Evolutionary conservation across 1,284 basidiomycete genomes (phyloP).

Genomic region (Tilletia setariae): DNA sequence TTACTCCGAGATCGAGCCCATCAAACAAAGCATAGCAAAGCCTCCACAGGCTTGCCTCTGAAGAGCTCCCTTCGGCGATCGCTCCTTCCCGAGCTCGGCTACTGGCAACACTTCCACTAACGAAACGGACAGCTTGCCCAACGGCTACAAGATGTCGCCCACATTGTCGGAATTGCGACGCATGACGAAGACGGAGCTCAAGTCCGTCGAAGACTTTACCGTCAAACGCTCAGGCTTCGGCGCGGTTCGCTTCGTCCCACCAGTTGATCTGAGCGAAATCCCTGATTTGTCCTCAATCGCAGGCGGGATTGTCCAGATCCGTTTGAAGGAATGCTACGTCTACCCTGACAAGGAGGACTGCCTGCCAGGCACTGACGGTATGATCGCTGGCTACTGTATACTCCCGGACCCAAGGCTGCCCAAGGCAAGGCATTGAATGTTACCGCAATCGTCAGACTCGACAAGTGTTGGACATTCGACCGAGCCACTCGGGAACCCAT

Average conservation of each 20-base stretch:
- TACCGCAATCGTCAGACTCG: no score
- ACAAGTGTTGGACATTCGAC: no score
- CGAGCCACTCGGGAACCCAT: constrained; percentile 87
- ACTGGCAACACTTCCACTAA: no score
- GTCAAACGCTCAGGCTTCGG: no score
- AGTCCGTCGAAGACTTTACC: no score
- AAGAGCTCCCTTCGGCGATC: constrained; percentile 63
- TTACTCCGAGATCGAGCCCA: constrained; percentile 67
- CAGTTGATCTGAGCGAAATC: no score
- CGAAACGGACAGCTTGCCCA: no score
- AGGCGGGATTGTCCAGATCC: no score
- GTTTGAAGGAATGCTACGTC: no score
- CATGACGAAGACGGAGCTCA: constrained; percentile 63
- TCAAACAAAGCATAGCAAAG: constrained; percentile 91
- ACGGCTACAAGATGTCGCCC: constrained; percentile 44
- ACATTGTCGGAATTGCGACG: constrained; percentile 59
- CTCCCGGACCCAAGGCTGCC: constrained; percentile 58
- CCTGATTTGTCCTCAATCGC: no score
- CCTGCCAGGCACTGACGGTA: constrained; percentile 68
- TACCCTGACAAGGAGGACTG: constrained; percentile 71
- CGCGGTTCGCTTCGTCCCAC: no score
- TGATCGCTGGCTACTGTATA: constrained; percentile 59
- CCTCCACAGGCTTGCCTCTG: constrained; percentile 69
- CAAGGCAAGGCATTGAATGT: constrained; percentile 86
- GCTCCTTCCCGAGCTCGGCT: no score